Conservation (phyloP, 139 green algal genomes). For the Chara braunii region DNA sequence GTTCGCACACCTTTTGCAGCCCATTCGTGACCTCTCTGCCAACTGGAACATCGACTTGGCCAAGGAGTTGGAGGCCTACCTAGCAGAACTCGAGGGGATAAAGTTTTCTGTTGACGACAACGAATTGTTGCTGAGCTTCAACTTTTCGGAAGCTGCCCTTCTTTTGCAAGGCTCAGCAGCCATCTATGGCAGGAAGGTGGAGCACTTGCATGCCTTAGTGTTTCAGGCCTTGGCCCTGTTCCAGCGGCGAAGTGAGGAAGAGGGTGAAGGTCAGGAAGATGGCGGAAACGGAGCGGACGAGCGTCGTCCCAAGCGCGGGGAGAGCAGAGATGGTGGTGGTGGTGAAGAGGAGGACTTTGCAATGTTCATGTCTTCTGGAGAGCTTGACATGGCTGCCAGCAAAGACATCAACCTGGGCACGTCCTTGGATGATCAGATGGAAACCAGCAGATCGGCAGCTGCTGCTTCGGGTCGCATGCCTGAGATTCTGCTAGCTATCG, state of each 20-base stretch:
- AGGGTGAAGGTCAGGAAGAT: not conserved
- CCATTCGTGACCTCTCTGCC: constrained; percentile 69
- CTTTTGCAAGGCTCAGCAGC: constrained; percentile 65
- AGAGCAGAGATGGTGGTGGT: no score
- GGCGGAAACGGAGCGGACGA: not conserved
- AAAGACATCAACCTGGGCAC: no score
- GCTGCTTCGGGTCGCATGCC: no score
- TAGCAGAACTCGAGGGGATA: constrained; percentile 62
- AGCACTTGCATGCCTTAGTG: constrained; percentile 74
- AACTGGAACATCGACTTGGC: constrained; percentile 83
- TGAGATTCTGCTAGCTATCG: no score
- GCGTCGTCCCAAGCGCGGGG: no score
- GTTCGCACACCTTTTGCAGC: constrained; percentile 49
- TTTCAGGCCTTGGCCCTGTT: constrained; percentile 56
- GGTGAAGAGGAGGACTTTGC: no score
- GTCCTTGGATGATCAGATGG: no score
- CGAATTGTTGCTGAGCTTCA: constrained; percentile 58
- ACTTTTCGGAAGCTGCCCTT: constrained; percentile 48
- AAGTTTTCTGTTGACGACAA: constrained; percentile 63
- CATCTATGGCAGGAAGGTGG: constrained; percentile 80
- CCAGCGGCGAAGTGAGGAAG: not conserved
- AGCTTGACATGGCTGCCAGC: no score
- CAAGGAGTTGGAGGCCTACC: constrained; percentile 74
- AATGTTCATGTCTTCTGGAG: no score
- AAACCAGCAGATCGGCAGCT: no score